Conservation (phyloP, 805 yeast genomes). For the Metschnikowia lunata region DNA sequence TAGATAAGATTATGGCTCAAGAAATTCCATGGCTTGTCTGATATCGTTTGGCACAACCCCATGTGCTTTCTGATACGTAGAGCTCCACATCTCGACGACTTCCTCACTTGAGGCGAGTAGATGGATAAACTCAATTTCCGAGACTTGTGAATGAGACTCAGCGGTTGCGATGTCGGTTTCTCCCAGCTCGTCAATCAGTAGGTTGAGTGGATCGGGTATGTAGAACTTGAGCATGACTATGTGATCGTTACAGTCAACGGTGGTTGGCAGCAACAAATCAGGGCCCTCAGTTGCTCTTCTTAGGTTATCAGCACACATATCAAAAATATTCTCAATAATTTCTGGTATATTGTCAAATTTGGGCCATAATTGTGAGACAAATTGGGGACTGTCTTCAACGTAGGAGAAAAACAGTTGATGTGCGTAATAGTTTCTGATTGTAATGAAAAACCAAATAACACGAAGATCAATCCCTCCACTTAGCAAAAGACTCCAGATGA, state of each 20-base stretch:
- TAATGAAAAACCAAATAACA: slow-evolving; percentile 8
- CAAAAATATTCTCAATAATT: background rate
- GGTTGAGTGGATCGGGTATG: background rate
- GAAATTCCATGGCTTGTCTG: background rate
- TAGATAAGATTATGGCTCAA: background rate
- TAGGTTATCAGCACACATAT: background rate
- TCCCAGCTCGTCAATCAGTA: background rate
- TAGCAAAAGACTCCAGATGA: slow-evolving; percentile 15
- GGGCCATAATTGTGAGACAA: background rate
- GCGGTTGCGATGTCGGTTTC: background rate
- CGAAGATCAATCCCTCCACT: slow-evolving; percentile 10
- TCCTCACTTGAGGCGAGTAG: slow-evolving; percentile 3
- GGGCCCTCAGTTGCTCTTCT: background rate
- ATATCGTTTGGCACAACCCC: slow-evolving; percentile 3
- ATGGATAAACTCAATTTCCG: background rate
- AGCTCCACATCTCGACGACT: slow-evolving; percentile 5
- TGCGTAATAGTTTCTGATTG: slow-evolving; percentile 6
- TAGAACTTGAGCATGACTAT: slow-evolving; percentile 1
- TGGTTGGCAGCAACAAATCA: slow-evolving; percentile 1
- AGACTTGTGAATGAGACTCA: background rate
- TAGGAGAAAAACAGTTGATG: slow-evolving; percentile 4
- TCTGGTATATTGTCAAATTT: background rate
- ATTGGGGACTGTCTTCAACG: background rate
- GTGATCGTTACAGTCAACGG: background rate
- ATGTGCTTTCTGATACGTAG: background rate